phyloP scores from a whole-genome alignment of 305 asterid genomes.

The Fraxinus ornus region DNA sequence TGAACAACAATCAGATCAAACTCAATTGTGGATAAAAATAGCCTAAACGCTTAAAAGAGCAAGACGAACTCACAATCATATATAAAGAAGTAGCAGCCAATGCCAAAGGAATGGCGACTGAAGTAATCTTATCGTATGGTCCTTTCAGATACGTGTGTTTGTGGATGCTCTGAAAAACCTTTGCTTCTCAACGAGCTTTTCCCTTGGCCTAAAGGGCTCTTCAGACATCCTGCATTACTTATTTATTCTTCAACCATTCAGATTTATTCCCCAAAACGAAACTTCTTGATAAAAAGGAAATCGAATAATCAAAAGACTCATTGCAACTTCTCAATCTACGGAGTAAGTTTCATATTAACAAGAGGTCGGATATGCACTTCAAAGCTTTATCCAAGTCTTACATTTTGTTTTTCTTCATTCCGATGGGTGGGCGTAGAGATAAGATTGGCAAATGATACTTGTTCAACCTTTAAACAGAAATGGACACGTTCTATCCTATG shows the following conservation, averaged over 20 bases:
- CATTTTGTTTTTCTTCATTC: not conserved
- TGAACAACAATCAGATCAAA: constrained; percentile 27
- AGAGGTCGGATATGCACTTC: not conserved
- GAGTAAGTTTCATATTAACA: not conserved
- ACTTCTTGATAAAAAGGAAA: not conserved
- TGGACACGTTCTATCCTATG: not conserved
- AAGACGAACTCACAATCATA: constrained; percentile 56
- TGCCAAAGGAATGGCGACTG: constrained; percentile 78
- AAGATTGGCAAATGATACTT: not conserved
- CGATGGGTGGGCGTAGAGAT: not conserved
- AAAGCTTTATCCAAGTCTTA: not conserved
- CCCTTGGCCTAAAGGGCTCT: constrained; percentile 75
- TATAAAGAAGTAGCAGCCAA: constrained; percentile 50
- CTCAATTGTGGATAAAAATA: not conserved
- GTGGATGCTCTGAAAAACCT: constrained; percentile 55
- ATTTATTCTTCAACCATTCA: not conserved
- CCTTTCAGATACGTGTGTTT: constrained; percentile 71
- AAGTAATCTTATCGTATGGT: constrained; percentile 64
- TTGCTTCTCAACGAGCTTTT: constrained; percentile 68
- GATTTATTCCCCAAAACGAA: not conserved
- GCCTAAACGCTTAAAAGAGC: not conserved
- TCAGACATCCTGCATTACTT: constrained; percentile 66
- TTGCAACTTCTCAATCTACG: constrained; percentile 19
- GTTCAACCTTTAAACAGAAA: not conserved
- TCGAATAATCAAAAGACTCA: not conserved